Evolutionary conservation across 2,329 filamentous ascomycete species (phyloP), one percentile per base, ranked within the genome.

Genomic region (Chaetomiaceae sp.): DNA sequence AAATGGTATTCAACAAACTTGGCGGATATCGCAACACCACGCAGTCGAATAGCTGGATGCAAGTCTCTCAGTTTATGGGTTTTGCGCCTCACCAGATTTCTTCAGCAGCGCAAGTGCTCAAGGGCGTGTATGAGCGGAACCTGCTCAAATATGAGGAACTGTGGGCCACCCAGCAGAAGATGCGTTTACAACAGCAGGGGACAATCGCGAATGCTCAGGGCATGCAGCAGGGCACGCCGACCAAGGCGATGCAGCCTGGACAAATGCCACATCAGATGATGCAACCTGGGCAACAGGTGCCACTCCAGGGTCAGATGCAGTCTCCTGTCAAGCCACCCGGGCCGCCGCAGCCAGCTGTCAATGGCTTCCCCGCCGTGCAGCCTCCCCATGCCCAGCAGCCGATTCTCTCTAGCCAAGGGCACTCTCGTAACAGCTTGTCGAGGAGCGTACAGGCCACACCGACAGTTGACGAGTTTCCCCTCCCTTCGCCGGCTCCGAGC

Each of bases 11-110:
- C 44, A 53, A 60, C 60, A 91, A 87, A 62, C 77, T 81, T 59
- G 89, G 88, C 21, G 90, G 90, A 5, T 94, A 86, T 51, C 87
- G 86, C 61, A 82, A 79, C 55, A 82, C 95, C 3, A 85, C 82
- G 0, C 78, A 80, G 21, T 75, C 76, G 21, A 88, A 89, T 58
- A 76, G 78, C 53, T 97, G 94, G 94, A 75, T 77, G 1, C 79
- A 83, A 45, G 76, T 96, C 50, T 85, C 89, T 1, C 80, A 82
- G 53, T 73, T 78, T 27, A 67, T 90, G 44, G 78, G 80, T 4
- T 81, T 89, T 43, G 75, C 76, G 8, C 79, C 79, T 0, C 75
- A 78, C 48, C 85, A 89, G 58, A 72, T 81, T 50, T 86, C 85
- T 1, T 79, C 75, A 9, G 89, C 88, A 0, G 77, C 82, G 2